Evolutionary conservation across 2,329 filamentous ascomycete genomes (phyloP).

Genomic region (Trichoderma sp.): DNA sequence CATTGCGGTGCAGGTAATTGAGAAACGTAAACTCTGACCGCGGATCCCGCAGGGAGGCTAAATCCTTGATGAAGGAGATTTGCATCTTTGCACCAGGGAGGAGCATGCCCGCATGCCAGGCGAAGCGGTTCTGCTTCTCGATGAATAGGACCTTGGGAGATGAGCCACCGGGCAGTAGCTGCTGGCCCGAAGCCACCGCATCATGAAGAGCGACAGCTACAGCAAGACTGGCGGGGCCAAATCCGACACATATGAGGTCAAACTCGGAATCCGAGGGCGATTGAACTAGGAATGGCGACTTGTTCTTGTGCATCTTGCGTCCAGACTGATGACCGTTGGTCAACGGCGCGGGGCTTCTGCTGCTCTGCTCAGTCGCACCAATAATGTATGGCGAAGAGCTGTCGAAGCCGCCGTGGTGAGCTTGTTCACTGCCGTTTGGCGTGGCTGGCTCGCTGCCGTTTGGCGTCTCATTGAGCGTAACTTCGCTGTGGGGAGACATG

Average conservation of each 20-base stretch:
- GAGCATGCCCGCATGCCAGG: constrained; percentile 96
- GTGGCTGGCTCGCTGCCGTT: constrained; percentile 26
- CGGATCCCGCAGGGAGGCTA: constrained; percentile 86
- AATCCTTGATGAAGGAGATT: constrained; percentile 95
- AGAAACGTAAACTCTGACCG: constrained; percentile 91
- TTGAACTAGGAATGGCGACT: constrained; percentile 45
- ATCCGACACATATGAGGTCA: constrained; percentile 88
- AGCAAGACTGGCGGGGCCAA: constrained; percentile 86
- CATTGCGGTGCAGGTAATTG: constrained; percentile 85
- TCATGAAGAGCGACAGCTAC: constrained; percentile 90
- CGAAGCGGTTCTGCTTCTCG: constrained; percentile 79
- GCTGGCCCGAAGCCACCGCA: constrained; percentile 56
- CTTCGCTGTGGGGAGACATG: constrained; percentile 42
- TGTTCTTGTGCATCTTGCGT: neutral
- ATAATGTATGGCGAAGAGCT: constrained; percentile 3
- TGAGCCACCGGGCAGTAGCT: constrained; percentile 43
- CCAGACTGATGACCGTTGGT: constrained; percentile 23
- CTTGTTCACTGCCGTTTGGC: constrained; percentile 20
- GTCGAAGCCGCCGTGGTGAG: constrained; percentile 3
- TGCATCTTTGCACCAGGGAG: constrained; percentile 94
- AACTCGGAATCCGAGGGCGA: constrained; percentile 65
- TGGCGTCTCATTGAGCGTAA: constrained; percentile 30
- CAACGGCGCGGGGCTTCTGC: constrained; percentile 24
- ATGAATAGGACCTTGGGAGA: constrained; percentile 79
- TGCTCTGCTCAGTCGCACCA: neutral